phyloP scores from a whole-genome alignment of 106 monocot species.

The Amphibolis antarctica region DNA sequence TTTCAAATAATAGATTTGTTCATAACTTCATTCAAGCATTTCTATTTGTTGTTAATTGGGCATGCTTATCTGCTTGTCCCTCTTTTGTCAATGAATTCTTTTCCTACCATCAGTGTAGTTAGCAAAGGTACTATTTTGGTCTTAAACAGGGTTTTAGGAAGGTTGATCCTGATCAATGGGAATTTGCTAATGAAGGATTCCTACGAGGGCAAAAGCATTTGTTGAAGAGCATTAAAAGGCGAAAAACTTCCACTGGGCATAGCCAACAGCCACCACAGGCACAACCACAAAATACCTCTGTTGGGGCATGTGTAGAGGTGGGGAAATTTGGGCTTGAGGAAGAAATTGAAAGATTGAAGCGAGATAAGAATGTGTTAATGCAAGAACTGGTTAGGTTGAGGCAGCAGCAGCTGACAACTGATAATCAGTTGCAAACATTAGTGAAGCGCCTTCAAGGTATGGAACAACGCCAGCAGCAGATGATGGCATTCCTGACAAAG shows the following conservation, averaged over 20 bases:
- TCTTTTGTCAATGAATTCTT: too few species aligned
- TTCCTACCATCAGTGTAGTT: too few species aligned
- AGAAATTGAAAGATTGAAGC: slow-evolving; percentile 43
- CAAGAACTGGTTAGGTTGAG: slow-evolving; percentile 45
- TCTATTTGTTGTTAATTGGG: too few species aligned
- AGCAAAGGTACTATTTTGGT: too few species aligned
- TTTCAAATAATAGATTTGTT: too few species aligned
- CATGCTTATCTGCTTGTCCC: too few species aligned
- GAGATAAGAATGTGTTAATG: slow-evolving; percentile 49
- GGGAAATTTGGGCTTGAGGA: slow-evolving; percentile 43
- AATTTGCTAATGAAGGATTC: slow-evolving; percentile 19
- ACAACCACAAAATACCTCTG: slow-evolving; percentile 19
- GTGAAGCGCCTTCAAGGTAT: slow-evolving; percentile 30
- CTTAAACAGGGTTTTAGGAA: slow-evolving; percentile 14
- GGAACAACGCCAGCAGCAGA: slow-evolving; percentile 53
- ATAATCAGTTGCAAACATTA: slow-evolving; percentile 24
- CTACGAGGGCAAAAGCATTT: slow-evolving; percentile 11
- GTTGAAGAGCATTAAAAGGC: slow-evolving; percentile 20
- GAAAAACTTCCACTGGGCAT: slow-evolving; percentile 32
- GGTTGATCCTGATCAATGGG: slow-evolving; percentile 15
- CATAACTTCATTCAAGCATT: too few species aligned
- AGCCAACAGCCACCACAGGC: slow-evolving; percentile 14
- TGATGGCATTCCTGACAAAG: slow-evolving; percentile 43
- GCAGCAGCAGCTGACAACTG: slow-evolving; percentile 39
- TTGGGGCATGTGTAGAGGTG: slow-evolving; percentile 30